phyloP scores from a whole-genome alignment of 2,329 filamentous ascomycete species.

The Nannizziopsis arthrosporioides region DNA sequence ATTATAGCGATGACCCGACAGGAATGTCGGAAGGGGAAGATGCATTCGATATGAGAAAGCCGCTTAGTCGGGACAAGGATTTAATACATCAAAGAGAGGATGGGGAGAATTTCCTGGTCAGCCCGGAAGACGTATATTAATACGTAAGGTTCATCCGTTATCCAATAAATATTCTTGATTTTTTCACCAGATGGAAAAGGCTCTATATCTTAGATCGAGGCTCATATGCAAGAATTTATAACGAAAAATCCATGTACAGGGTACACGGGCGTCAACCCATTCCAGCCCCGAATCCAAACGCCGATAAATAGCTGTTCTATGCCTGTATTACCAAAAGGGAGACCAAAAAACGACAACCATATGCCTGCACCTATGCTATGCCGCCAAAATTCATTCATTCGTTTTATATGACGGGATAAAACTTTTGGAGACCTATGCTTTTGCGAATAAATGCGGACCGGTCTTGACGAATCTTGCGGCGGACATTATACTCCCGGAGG shows the following conservation, averaged over 20 bases:
- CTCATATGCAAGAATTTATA: no score
- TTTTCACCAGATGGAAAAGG: no score
- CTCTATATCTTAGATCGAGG: no score
- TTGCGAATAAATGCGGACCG: constrained; percentile 21
- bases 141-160: not conserved
- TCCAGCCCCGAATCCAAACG: not conserved
- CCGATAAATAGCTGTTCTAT: not conserved
- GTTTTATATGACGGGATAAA: not conserved
- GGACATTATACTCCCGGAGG: constrained; percentile 10
- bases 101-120: constrained; percentile 66
- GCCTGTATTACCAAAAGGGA: not conserved
- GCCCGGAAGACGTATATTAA: constrained; percentile 66
- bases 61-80: constrained; percentile 67
- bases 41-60: constrained; percentile 94
- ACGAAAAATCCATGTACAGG: no score
- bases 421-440: constrained; percentile 18
- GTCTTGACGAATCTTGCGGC: constrained; percentile 25
- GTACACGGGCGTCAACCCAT: no score
- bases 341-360: not conserved
- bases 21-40: constrained; percentile 57
- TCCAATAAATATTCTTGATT: no score
- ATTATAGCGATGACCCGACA: constrained; percentile 78
- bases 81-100: constrained; percentile 65
- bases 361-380: not conserved
- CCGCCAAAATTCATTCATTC: not conserved